Percentiles rank a stretch among this genome's conserved stretches.
These are phyloP conservation scores for Brassica juncea DNA, from an alignment of 345 rosid species.

Conservation along the genomic window DNA sequence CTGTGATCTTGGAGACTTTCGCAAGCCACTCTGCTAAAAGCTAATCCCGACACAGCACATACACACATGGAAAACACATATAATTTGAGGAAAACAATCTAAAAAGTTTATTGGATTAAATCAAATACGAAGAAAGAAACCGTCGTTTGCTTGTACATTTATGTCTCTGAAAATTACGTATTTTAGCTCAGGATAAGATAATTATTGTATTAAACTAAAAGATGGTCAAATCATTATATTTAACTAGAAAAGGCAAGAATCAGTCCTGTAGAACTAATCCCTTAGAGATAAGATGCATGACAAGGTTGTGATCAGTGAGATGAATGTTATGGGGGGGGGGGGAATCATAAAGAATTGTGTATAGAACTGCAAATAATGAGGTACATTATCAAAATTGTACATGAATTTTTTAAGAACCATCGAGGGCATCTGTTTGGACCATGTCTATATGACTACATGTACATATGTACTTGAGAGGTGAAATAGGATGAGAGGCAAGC, in stretches of 20 bases:
- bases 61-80: slow-evolving; percentile 9
- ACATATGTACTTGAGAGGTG: too few relatives aligned
- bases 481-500: too few relatives aligned
- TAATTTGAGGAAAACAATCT: neutral
- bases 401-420: too few relatives aligned
- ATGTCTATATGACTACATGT: too few relatives aligned
- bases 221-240: slow-evolving; percentile 8
- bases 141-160: slow-evolving; percentile 31
- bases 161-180: slow-evolving; percentile 18
- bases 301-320: neutral
- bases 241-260: slow-evolving; percentile 20
- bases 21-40: neutral
- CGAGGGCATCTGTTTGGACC: too few relatives aligned
- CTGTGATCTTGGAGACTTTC: neutral
- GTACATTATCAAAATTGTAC: too few relatives aligned
- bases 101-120: neutral
- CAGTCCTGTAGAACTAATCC: slow-evolving; percentile 22
- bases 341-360: too few relatives aligned
- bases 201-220: neutral
- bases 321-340: too few relatives aligned
- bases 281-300: slow-evolving; percentile 15
- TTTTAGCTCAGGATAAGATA: slow-evolving; percentile 2
- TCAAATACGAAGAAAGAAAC: slow-evolving; percentile 2
- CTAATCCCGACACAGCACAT: neutral
- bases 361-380: too few relatives aligned